Percentiles rank a stretch among this genome's conserved stretches.
phyloP scores from a whole-genome alignment of 2,329 filamentous ascomycete genomes.

The Hymenoscyphus infarciens region DNA sequence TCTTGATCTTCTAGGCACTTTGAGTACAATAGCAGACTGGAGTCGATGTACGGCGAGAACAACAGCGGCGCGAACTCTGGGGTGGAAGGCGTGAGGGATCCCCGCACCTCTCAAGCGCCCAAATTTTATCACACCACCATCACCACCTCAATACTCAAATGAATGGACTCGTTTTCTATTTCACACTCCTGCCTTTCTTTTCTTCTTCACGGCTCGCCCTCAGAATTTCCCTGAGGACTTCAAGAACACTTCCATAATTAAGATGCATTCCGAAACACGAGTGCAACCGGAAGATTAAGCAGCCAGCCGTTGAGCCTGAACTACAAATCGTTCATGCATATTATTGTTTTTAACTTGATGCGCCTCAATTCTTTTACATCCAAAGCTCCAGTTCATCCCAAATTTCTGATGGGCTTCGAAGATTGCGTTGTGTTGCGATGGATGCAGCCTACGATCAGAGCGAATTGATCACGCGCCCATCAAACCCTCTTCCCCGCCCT shows the following conservation, averaged over 20 bases:
- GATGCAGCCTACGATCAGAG: neutral
- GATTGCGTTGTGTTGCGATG: conserved; percentile 2
- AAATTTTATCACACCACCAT: neutral
- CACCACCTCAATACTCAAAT: neutral
- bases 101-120: neutral
- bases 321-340: neutral
- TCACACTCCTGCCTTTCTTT: neutral
- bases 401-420: neutral
- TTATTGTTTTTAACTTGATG: neutral
- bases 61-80: neutral
- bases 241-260: neutral
- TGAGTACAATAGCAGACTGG: neutral
- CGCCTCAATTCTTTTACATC: neutral
- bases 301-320: conserved; percentile 7
- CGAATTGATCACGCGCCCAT: neutral
- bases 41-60: neutral
- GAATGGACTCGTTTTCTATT: neutral
- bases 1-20: neutral
- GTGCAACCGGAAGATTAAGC: conserved; percentile 13
- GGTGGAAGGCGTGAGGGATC: neutral
- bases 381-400: neutral
- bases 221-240: neutral
- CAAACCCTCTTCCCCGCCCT: neutral
- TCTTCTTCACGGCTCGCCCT: neutral
- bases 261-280: conserved; percentile 15